Conservation (phyloP, 495 filamentous ascomycete species). For the Hypoxylon trugodes region DNA sequence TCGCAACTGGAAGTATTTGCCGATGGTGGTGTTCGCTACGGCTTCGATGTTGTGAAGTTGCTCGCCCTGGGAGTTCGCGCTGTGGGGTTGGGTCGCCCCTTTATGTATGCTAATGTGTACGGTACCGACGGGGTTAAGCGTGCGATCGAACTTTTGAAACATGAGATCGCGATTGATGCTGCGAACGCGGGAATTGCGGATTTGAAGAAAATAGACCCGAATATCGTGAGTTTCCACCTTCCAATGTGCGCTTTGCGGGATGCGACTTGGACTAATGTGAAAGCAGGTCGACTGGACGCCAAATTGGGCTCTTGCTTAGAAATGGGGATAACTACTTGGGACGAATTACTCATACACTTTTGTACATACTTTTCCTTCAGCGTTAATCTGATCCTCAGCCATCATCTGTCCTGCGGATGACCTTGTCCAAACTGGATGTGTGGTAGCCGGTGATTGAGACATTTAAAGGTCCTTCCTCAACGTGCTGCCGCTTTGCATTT, state of each 20-base stretch:
- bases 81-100: conserved; percentile 54
- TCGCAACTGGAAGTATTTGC: conserved; percentile 51
- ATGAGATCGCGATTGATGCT: conserved; percentile 49
- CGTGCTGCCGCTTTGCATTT: conserved; percentile 19
- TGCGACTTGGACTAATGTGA: background rate
- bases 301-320: conserved; percentile 13
- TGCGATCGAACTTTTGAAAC: conserved; percentile 47
- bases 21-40: conserved; percentile 57
- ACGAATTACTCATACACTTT: background rate
- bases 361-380: conserved; percentile 18
- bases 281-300: conserved; percentile 31
- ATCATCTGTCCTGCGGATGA: background rate
- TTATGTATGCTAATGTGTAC: conserved; percentile 56
- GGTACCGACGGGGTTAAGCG: conserved; percentile 49
- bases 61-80: conserved; percentile 56
- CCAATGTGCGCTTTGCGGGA: background rate
- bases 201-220: conserved; percentile 47
- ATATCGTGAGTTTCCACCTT: conserved; percentile 19
- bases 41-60: conserved; percentile 54
- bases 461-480: conserved; percentile 26
- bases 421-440: background rate
- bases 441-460: background rate
- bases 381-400: background rate
- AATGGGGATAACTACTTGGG: background rate
- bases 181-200: conserved; percentile 50